phyloP scores from a whole-genome alignment of 2,329 filamentous ascomycete species.

The Stachybotrys echinatus region DNA sequence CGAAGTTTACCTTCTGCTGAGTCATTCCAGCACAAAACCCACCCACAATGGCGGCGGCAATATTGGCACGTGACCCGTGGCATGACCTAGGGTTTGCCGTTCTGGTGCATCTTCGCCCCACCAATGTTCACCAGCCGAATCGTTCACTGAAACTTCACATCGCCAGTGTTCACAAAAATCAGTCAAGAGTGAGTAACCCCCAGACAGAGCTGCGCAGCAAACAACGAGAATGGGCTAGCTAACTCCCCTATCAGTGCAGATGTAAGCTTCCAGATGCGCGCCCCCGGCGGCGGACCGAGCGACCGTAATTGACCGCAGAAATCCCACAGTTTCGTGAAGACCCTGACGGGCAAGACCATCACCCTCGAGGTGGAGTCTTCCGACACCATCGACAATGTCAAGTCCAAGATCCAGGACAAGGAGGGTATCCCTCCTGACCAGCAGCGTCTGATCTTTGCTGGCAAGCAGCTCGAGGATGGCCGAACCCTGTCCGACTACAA shows the following conservation, averaged over 20 bases:
- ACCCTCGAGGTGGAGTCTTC: constrained; percentile 98
- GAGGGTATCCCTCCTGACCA: constrained; percentile 97
- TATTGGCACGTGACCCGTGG: background rate
- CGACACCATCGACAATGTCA: constrained; percentile 99
- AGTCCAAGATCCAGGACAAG: constrained; percentile 99
- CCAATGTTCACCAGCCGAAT: constrained; percentile 35
- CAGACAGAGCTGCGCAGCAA: constrained; percentile 1
- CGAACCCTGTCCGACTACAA: constrained; percentile 97
- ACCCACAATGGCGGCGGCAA: background rate
- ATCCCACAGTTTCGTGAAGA: constrained; percentile 89
- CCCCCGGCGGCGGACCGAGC: constrained; percentile 6
- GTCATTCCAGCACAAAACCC: background rate
- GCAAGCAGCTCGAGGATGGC: constrained; percentile 98
- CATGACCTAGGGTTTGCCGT: constrained; percentile 26
- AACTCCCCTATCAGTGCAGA: constrained; percentile 64
- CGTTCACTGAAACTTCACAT: constrained; percentile 32
- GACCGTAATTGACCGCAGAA: constrained; percentile 20
- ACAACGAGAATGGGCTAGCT: constrained; percentile 1
- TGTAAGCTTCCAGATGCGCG: constrained; percentile 54
- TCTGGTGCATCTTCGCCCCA: constrained; percentile 30
- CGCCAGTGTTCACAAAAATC: constrained; percentile 44
- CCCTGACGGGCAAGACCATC: constrained; percentile 99
- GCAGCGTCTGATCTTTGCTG: constrained; percentile 97
- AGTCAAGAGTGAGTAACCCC: constrained; percentile 58
- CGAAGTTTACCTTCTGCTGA: too few species aligned